Percentiles rank a stretch among this genome's conserved stretches.
phyloP scores from a whole-genome alignment of 2,329 filamentous ascomycete genomes.

The Phialemonium atrogriseum region DNA sequence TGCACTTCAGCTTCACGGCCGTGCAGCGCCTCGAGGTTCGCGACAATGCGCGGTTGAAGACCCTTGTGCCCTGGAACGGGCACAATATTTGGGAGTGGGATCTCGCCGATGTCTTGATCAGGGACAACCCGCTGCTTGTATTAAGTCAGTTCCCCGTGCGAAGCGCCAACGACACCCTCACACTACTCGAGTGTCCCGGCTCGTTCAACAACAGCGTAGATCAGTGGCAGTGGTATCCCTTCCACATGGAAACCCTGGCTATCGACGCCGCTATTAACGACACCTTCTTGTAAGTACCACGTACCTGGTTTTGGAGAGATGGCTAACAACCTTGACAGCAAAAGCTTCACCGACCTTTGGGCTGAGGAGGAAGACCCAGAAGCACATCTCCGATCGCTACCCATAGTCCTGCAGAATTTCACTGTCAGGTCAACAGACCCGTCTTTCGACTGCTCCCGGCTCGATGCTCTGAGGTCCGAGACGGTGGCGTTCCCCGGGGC shows the following conservation, averaged over 20 bases:
- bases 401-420: conserved; percentile 3
- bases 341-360: no score
- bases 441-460: conserved; percentile 2
- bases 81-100: conserved; percentile 2
- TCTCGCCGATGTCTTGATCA: conserved; percentile 1
- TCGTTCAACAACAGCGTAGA: neutral
- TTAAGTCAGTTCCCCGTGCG: conserved; percentile 2
- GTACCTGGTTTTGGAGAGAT: neutral
- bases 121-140: conserved; percentile 3
- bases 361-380: no score
- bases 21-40: conserved; percentile 3
- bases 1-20: conserved; percentile 5
- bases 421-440: conserved; percentile 3
- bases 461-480: conserved; percentile 3
- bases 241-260: conserved; percentile 3
- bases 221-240: conserved; percentile 5
- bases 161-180: conserved; percentile 1
- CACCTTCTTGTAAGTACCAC: conserved; percentile 4
- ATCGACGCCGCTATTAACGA: conserved; percentile 3
- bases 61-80: conserved; percentile 1
- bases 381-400: no score
- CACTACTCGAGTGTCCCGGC: neutral
- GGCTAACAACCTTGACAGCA: conserved; percentile 1
- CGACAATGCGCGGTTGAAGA: conserved; percentile 4
- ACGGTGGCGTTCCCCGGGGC: conserved; percentile 3